A percentile compares a stretch with the other conserved stretches of the same genome.
Evolutionary conservation across 164 flowering plant species (phyloP).

Genomic region (Vitis cinerea): DNA sequence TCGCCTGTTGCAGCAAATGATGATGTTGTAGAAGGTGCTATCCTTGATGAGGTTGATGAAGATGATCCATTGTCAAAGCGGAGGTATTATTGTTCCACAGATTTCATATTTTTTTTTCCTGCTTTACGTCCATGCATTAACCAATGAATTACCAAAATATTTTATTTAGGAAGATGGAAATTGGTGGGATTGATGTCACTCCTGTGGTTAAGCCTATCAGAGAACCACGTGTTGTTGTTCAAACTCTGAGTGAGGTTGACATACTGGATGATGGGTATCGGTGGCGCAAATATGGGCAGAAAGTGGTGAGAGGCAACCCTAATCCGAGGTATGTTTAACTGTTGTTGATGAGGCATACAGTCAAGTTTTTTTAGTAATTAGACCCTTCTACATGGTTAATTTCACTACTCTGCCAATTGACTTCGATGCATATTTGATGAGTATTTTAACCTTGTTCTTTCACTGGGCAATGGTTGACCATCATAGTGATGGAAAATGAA

Average conservation of each 20-base stretch:
- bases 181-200: conserved; percentile 49
- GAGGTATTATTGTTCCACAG: conserved; percentile 34
- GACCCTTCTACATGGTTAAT: too few species aligned
- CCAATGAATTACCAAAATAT: conserved; percentile 12
- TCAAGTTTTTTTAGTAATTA: too few species aligned
- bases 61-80: conserved; percentile 58
- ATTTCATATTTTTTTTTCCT: background rate
- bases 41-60: conserved; percentile 44
- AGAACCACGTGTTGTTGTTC: conserved; percentile 89
- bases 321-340: conserved; percentile 66
- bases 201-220: conserved; percentile 71
- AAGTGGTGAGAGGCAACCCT: conserved; percentile 90
- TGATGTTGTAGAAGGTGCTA: conserved; percentile 37
- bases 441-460: too few species aligned
- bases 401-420: background rate
- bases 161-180: conserved; percentile 57
- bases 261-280: conserved; percentile 90
- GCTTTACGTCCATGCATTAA: conserved; percentile 5
- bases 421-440: too few species aligned
- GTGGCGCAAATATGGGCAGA: conserved; percentile 95
- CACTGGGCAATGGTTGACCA: too few species aligned
- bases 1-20: conserved; percentile 44
- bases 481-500: too few species aligned
- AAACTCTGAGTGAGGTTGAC: conserved; percentile 84
- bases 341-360: background rate